Evolutionary conservation across 2,329 filamentous ascomycete genomes (phyloP).

Genomic region (Parascedosporium putredinis): DNA sequence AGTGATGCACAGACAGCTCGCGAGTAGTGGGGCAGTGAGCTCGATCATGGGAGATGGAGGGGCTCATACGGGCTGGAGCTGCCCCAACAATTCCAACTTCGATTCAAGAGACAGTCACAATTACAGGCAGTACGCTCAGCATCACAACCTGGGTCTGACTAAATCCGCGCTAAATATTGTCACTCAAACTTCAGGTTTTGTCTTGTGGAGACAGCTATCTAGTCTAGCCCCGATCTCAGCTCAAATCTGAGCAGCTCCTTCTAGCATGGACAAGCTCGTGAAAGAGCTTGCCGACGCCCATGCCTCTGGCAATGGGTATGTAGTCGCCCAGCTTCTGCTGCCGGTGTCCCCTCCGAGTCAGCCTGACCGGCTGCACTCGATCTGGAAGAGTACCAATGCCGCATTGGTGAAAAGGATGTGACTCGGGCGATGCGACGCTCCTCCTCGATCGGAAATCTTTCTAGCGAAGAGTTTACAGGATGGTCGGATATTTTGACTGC

Average conservation of each 20-base stretch:
- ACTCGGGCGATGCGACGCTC: slow-evolving; percentile 60
- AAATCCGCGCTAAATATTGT: too few species aligned
- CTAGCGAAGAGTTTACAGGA: slow-evolving; percentile 59
- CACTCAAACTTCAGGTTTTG: too few species aligned
- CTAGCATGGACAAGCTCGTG: slow-evolving; percentile 61
- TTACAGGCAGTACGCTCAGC: too few species aligned
- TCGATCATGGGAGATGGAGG: not conserved
- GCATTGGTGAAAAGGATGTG: slow-evolving; percentile 59
- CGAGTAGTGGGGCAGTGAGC: not conserved
- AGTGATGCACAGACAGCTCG: not conserved
- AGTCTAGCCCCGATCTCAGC: too few species aligned
- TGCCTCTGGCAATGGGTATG: slow-evolving; percentile 53
- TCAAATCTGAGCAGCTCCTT: too few species aligned
- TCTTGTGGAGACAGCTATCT: too few species aligned
- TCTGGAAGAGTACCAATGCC: slow-evolving; percentile 61
- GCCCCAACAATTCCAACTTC: not conserved
- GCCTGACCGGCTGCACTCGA: slow-evolving; percentile 54
- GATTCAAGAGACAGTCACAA: too few species aligned
- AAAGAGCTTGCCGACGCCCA: slow-evolving; percentile 63
- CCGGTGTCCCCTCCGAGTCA: slow-evolving; percentile 56
- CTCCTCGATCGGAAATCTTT: slow-evolving; percentile 41
- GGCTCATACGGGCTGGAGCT: not conserved
- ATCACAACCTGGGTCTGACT: too few species aligned
- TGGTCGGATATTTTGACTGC: slow-evolving; percentile 79
- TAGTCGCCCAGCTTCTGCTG: slow-evolving; percentile 63